These are phyloP conservation scores for Aspergillus aculeatus DNA, from an alignment of 2,329 filamentous ascomycete species.

Conservation along the genomic window DNA sequence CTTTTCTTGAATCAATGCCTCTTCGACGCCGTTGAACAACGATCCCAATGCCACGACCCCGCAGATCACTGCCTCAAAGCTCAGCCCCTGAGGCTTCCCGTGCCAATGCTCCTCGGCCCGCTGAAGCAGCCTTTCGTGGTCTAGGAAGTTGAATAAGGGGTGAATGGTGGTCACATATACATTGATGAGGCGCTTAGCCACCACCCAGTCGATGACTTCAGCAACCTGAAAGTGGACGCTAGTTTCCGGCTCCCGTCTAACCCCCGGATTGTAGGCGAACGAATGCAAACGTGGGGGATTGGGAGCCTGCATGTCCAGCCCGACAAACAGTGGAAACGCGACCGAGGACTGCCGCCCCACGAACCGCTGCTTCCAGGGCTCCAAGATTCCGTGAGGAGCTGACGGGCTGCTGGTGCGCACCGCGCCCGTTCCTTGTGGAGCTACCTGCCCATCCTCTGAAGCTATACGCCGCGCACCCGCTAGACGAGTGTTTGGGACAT, in stretches of 20 bases:
- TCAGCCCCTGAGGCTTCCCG: conserved; percentile 20
- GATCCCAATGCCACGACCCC: conserved; percentile 35
- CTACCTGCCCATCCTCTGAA: neutral
- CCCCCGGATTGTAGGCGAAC: conserved; percentile 37
- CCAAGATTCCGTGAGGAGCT: conserved; percentile 24
- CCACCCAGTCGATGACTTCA: conserved; percentile 2
- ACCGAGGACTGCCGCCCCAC: conserved; percentile 33
- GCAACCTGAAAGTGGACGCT: conserved; percentile 22
- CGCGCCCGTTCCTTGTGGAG: neutral
- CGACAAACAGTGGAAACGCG: conserved; percentile 34
- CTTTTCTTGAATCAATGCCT: conserved; percentile 15
- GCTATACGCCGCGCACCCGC: neutral
- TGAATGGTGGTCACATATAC: conserved; percentile 31
- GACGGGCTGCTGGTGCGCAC: neutral
- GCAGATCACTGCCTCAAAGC: conserved; percentile 35
- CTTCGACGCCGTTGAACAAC: conserved; percentile 24
- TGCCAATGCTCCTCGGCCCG: conserved; percentile 33
- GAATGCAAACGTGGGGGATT: conserved; percentile 39
- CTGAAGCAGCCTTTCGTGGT: conserved; percentile 24
- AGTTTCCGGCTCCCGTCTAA: conserved; percentile 29
- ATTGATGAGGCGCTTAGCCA: conserved; percentile 25
- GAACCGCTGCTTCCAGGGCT: conserved; percentile 32
- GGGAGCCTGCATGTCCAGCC: conserved; percentile 30
- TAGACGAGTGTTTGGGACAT: neutral
- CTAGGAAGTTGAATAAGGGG: conserved; percentile 34